Evolutionary conservation across 208 protist genomes (phyloP), one percentile per base, ranked within the genome.

Genomic region (Acanthamoeba royreba): DNA sequence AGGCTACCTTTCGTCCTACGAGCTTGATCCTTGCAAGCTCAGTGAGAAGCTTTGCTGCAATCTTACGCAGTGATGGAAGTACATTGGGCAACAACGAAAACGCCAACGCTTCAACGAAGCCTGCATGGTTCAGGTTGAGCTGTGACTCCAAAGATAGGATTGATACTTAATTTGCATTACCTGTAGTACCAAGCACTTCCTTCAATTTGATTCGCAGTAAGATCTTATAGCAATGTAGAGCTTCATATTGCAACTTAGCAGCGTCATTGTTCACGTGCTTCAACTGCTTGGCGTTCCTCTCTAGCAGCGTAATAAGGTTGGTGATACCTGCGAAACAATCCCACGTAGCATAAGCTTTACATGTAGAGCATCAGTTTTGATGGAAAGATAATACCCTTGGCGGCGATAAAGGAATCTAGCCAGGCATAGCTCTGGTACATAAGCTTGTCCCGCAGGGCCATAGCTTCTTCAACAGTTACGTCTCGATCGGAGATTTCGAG

Each of bases 151-250:
- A 87, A 11, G 35, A 58, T 17, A 25, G 33, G 42, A 1, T 1
- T 25, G 22, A 52, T n/a, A 87, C 28, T 38, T 19, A 19, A 19
- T 61, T 19, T 61, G 53, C 22, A 61, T 19, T n/a, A 89, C 81
- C 81, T 63, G 46, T 63, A 19, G 25, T 66, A 13, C 49, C 81
- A 25, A 89, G 53, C 42, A 89, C 49, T 4, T 89, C 81, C 33
- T 28, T 89, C 46, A 66, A 33, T 49, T 66, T 89, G 1, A 89
- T 25, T 1, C 81, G 46, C 7, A 66, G 40, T 31, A 89, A 40
- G 46, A 89, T 89, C 47, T 89, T 89, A 25, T 89, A 89, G 81
- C 81, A 89, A 31, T 89, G 81, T 11, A 89, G 81, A 42, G 81
- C 47, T 2, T 89, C 81, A 40, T 69, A 89, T 28, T 89, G 81